These are phyloP conservation scores for Ochromonas danica DNA, from an alignment of 108 stramenopile genomes.

Conservation along the genomic window DNA sequence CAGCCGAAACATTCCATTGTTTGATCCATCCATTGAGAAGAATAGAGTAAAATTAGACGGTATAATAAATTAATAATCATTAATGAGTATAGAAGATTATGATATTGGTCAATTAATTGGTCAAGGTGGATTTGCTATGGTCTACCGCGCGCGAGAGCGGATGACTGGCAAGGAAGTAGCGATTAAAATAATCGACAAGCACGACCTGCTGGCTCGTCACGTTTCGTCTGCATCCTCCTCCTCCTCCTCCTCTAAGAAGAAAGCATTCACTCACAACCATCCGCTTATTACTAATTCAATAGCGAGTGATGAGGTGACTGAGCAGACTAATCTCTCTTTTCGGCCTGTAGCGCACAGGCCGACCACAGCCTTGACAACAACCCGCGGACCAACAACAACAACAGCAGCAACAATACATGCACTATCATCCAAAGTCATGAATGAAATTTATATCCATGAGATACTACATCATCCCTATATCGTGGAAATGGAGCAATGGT, in stretches of 20 bases:
- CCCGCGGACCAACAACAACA: too few species aligned
- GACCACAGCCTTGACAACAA: too few species aligned
- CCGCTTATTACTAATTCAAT: not conserved
- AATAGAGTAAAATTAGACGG: too few species aligned
- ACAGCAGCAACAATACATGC: too few species aligned
- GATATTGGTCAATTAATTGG: conserved; percentile 50
- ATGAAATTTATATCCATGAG: conserved; percentile 44
- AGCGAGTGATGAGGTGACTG: not conserved
- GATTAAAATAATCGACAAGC: conserved; percentile 58
- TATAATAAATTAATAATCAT: too few species aligned
- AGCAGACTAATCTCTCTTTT: conserved; percentile 3
- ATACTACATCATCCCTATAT: conserved; percentile 43
- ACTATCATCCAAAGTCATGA: conserved; percentile 36
- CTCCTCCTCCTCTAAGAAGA: conserved; percentile 2
- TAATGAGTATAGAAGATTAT: conserved; percentile 18
- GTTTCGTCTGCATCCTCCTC: conserved; percentile 40
- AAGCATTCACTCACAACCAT: conserved; percentile 32
- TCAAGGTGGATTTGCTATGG: conserved; percentile 51
- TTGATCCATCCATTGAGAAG: too few species aligned
- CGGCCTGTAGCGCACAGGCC: too few species aligned
- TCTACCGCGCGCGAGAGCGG: conserved; percentile 49
- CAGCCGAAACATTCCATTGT: too few species aligned
- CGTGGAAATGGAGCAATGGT: conserved; percentile 45
- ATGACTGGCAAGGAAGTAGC: conserved; percentile 50
- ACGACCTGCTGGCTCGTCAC: conserved; percentile 38